phyloP scores from a whole-genome alignment of 139 green algal species.

The Tetradesmus obliquus region DNA sequence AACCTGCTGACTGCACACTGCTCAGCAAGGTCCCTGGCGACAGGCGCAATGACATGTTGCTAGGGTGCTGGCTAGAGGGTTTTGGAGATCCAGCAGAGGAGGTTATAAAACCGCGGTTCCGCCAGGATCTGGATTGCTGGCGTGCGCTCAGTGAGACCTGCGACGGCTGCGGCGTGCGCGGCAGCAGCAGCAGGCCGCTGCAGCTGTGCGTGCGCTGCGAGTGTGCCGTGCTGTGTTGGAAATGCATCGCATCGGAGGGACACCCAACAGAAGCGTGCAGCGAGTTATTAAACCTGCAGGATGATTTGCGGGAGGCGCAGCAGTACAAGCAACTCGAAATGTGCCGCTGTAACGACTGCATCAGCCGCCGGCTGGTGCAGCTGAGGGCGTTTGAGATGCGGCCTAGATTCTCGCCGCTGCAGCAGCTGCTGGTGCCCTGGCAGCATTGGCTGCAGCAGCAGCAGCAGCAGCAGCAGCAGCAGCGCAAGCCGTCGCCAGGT shows the following conservation, averaged over 20 bases:
- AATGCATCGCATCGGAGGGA: not conserved
- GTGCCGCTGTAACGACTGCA: not conserved
- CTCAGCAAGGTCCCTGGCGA: not conserved
- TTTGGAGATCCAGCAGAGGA: not conserved
- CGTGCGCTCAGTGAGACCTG: not conserved
- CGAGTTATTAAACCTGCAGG: not conserved
- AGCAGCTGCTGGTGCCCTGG: not conserved
- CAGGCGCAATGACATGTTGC: not conserved
- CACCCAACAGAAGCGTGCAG: not conserved
- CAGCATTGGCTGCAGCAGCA: not conserved
- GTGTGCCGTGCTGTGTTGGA: not conserved
- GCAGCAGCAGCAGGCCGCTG: not conserved
- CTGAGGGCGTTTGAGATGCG: not conserved
- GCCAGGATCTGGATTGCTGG: not conserved
- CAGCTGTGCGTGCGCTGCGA: not conserved
- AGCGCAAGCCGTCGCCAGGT: not conserved
- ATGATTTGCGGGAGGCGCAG: not conserved
- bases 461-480: not conserved
- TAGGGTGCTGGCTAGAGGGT: not conserved
- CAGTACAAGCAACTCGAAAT: not conserved
- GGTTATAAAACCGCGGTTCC: not conserved
- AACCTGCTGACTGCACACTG: not conserved
- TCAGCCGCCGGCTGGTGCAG: too few species aligned
- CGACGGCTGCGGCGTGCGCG: not conserved
- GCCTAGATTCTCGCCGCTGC: not conserved